These are phyloP conservation scores for Trichophyton schoenleinii DNA, from an alignment of 2,329 filamentous ascomycete genomes.

Conservation along the genomic window DNA sequence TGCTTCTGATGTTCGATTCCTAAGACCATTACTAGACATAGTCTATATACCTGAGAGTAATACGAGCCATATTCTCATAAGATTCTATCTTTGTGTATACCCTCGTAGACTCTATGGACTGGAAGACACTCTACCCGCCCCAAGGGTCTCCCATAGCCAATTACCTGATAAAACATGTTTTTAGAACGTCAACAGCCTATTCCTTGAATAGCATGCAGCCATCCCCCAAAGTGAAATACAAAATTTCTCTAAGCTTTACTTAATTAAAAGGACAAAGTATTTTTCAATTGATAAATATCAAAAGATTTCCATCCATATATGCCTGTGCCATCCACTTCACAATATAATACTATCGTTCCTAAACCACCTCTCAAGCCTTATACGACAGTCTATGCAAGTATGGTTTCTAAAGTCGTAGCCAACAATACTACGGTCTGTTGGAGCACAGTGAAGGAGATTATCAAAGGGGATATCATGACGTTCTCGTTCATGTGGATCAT, in stretches of 20 bases:
- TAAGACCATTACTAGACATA: not conserved
- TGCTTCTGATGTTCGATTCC: not conserved
- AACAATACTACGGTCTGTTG: constrained; percentile 8
- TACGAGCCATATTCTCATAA: not conserved
- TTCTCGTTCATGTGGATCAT: constrained; percentile 17
- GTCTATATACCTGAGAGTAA: not conserved
- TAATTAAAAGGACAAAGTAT: not conserved
- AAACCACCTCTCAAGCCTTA: not conserved
- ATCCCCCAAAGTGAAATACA: not conserved
- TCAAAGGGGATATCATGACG: constrained; percentile 12
- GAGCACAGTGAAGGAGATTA: constrained; percentile 8
- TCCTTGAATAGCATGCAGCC: too few relatives aligned
- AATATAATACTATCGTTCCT: not conserved
- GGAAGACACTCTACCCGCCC: too few relatives aligned
- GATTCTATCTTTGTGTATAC: not conserved
- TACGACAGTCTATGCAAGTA: constrained; percentile 7
- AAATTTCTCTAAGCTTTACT: not conserved
- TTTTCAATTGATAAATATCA: too few relatives aligned
- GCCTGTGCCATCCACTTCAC: not conserved
- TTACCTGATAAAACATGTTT: too few relatives aligned
- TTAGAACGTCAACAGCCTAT: too few relatives aligned
- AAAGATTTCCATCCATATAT: too few relatives aligned
- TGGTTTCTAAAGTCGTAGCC: not conserved
- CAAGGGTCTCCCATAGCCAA: too few relatives aligned
- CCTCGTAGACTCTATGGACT: not conserved